Evolutionary conservation across 768 basidiomycete genomes (phyloP).

Genomic region (Symmetrospora coprosmae): DNA sequence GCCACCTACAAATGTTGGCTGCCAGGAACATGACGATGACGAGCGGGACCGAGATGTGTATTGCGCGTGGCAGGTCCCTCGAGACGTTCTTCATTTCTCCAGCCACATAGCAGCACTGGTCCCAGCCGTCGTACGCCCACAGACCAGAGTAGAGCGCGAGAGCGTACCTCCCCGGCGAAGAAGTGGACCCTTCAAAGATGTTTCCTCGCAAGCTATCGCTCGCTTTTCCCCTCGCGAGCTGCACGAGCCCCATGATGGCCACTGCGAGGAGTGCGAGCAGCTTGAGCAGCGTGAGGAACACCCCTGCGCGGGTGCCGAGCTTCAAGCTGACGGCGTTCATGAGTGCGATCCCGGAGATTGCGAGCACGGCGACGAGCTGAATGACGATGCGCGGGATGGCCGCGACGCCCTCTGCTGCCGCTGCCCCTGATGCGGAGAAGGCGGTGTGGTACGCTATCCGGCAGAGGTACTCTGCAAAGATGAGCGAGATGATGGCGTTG

Average conservation of each 20-base stretch:
- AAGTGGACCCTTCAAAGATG: slow-evolving; percentile 60
- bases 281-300: slow-evolving; percentile 78
- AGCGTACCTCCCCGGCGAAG: slow-evolving; percentile 69
- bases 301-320: slow-evolving; percentile 63
- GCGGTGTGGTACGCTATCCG: slow-evolving; percentile 67
- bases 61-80: slow-evolving; percentile 72
- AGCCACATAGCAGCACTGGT: slow-evolving; percentile 43
- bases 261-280: slow-evolving; percentile 43
- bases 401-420: background rate
- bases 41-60: slow-evolving; percentile 75
- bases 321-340: slow-evolving; percentile 65
- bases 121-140: slow-evolving; percentile 89
- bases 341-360: slow-evolving; percentile 56
- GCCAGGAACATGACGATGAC: slow-evolving; percentile 46
- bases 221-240: slow-evolving; percentile 55
- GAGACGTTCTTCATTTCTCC: slow-evolving; percentile 53
- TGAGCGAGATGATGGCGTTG: slow-evolving; percentile 10
- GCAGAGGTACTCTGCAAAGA: slow-evolving; percentile 52
- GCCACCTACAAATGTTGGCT: slow-evolving; percentile 16
- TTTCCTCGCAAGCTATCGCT: slow-evolving; percentile 54
- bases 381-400: slow-evolving; percentile 77
- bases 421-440: slow-evolving; percentile 39
- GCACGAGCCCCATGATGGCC: slow-evolving; percentile 61
- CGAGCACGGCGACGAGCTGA: slow-evolving; percentile 65
- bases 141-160: slow-evolving; percentile 63